These are phyloP conservation scores for Trypanosoma theileri DNA, from an alignment of 208 protist species.

Conservation along the genomic window DNA sequence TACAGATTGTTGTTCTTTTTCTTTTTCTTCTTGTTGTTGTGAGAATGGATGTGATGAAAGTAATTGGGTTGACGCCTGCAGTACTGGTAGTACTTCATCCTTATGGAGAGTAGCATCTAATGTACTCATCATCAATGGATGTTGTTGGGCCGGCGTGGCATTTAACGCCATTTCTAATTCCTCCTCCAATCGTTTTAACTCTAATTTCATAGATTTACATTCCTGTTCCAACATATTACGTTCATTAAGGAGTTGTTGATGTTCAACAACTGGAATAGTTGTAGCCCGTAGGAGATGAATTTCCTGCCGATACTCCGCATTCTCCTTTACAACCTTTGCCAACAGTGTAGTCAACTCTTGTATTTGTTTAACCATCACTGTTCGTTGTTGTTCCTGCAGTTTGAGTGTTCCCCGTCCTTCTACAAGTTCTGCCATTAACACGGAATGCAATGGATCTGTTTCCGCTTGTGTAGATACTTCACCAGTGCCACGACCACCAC, in stretches of 20 bases:
- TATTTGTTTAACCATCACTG: constrained; percentile 22
- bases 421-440: constrained; percentile 33
- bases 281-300: constrained; percentile 37
- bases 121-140: constrained; percentile 6
- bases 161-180: constrained; percentile 29
- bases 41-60: background rate
- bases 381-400: constrained; percentile 42
- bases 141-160: too few relatives aligned
- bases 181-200: constrained; percentile 33
- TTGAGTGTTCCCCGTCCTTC: constrained; percentile 26
- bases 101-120: constrained; percentile 7
- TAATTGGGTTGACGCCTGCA: background rate
- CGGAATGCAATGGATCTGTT: constrained; percentile 17
- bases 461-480: constrained; percentile 4
- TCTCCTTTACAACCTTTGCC: constrained; percentile 45
- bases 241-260: constrained; percentile 30
- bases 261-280: constrained; percentile 34
- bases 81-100: background rate
- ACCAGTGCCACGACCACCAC: constrained; percentile 14
- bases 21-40: background rate
- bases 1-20: background rate
- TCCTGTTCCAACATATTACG: constrained; percentile 37
- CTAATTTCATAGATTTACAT: constrained; percentile 31
- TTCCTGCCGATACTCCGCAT: constrained; percentile 39
- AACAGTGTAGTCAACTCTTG: constrained; percentile 31